Conservation (phyloP, 768 basidiomycete species). For the Lactarius hatsudake region DNA sequence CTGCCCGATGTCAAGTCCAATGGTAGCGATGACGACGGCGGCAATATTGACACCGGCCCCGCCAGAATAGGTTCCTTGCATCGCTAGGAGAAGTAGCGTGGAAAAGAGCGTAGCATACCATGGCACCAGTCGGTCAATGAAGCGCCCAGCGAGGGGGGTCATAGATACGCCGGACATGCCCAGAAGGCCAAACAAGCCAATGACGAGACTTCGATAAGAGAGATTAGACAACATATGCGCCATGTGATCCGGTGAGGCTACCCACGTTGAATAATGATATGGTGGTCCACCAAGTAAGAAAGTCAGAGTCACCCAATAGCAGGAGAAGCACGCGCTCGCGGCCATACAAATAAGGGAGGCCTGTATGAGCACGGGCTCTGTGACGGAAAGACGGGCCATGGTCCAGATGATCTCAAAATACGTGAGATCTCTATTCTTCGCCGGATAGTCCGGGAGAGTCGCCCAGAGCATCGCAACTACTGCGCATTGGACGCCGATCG, state of each 20-base stretch:
- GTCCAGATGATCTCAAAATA: slow-evolving; percentile 58
- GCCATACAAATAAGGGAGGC: slow-evolving; percentile 57
- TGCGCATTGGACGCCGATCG: slow-evolving; percentile 34
- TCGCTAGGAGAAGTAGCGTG: slow-evolving; percentile 26
- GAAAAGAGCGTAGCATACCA: slow-evolving; percentile 41
- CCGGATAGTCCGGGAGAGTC: slow-evolving; percentile 23
- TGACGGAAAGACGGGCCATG: slow-evolving; percentile 74
- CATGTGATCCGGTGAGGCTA: not conserved
- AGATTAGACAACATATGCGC: not conserved
- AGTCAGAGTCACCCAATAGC: slow-evolving; percentile 58
- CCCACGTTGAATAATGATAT: slow-evolving; percentile 72
- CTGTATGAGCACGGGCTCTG: slow-evolving; percentile 78
- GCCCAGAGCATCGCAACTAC: slow-evolving; percentile 18
- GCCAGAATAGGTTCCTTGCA: slow-evolving; percentile 33
- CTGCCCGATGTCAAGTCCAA: slow-evolving; percentile 36
- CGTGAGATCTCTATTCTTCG: slow-evolving; percentile 17
- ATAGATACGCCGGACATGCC: slow-evolving; percentile 37
- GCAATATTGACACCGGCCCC: slow-evolving; percentile 36
- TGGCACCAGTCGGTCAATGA: slow-evolving; percentile 34
- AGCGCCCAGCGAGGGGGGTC: slow-evolving; percentile 23
- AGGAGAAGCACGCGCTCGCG: slow-evolving; percentile 53
- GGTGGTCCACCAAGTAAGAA: slow-evolving; percentile 77
- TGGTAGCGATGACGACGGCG: slow-evolving; percentile 36
- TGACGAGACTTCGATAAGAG: slow-evolving; percentile 31
- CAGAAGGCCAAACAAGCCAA: slow-evolving; percentile 45